phyloP scores from a whole-genome alignment of 352 stramenopile genomes.

The Phytophthora chlamydospora region DNA sequence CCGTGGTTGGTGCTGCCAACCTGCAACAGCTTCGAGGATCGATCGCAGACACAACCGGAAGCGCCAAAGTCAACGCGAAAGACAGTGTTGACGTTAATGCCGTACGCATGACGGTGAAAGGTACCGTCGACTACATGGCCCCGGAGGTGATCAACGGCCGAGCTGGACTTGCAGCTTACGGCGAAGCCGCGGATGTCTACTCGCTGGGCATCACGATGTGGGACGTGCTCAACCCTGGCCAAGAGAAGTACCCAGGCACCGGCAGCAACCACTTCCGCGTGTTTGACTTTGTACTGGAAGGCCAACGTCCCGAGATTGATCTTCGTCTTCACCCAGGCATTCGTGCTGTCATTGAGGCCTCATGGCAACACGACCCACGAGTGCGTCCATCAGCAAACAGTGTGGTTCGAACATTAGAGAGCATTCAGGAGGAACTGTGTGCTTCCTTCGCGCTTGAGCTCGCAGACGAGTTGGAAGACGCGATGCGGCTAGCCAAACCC shows the following conservation, averaged over 20 bases:
- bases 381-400: conserved; percentile 49
- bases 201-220: conserved; percentile 78
- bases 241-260: conserved; percentile 53
- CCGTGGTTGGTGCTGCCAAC: conserved; percentile 39
- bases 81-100: conserved; percentile 28
- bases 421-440: conserved; percentile 54
- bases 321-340: conserved; percentile 40
- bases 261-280: conserved; percentile 66
- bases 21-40: conserved; percentile 38
- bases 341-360: conserved; percentile 47
- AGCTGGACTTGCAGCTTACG: conserved; percentile 56
- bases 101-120: conserved; percentile 62
- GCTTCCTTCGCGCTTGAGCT: conserved; percentile 49
- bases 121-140: conserved; percentile 83
- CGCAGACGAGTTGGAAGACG: conserved; percentile 46
- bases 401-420: conserved; percentile 52
- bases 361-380: conserved; percentile 48
- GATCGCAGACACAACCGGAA: conserved; percentile 9
- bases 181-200: conserved; percentile 74
- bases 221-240: conserved; percentile 65
- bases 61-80: conserved; percentile 7
- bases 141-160: conserved; percentile 77
- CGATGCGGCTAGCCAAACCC: conserved; percentile 34
- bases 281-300: conserved; percentile 58
- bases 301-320: conserved; percentile 53